A percentile compares a stretch with the other conserved stretches of the same genome.
Conservation (phyloP, 2,329 filamentous ascomycete species). For the Chaetomium sp. region DNA sequence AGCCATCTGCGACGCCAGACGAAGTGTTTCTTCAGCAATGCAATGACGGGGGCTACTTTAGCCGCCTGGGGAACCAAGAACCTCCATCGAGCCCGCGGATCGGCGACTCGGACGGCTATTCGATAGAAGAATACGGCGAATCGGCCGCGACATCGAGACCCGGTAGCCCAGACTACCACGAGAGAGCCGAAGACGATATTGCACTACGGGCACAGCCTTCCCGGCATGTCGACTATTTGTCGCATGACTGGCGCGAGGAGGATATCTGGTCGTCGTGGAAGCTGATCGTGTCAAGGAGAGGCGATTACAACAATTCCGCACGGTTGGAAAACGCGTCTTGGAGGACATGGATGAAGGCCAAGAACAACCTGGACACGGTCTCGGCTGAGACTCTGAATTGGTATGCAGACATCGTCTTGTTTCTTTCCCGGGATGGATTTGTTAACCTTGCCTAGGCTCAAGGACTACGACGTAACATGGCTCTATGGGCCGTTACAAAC, state of each 20-base stretch:
- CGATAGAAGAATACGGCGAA: conserved; percentile 56
- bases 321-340: conserved; percentile 94
- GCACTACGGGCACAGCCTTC: conserved; percentile 74
- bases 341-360: conserved; percentile 94
- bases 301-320: conserved; percentile 77
- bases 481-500: conserved; percentile 90
- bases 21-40: conserved; percentile 51
- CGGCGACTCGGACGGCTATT: conserved; percentile 54
- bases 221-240: conserved; percentile 92
- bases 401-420: conserved; percentile 51
- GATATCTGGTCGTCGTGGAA: conserved; percentile 98
- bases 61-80: conserved; percentile 52
- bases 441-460: conserved; percentile 66
- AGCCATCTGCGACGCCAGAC: conserved; percentile 50
- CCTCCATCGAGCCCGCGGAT: conserved; percentile 54
- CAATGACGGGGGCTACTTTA: conserved; percentile 50
- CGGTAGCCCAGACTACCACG: conserved; percentile 57
- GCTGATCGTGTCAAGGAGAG: conserved; percentile 80
- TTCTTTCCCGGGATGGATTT: neutral
- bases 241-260: conserved; percentile 90
- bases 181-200: conserved; percentile 77
- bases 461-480: conserved; percentile 97
- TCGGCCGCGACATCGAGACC: conserved; percentile 57
- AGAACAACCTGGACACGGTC: conserved; percentile 82
- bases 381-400: conserved; percentile 93